Base-by-base conservation (phyloP, 2,329 filamentous ascomycete genomes). In the Fusarium sp. region DNA sequence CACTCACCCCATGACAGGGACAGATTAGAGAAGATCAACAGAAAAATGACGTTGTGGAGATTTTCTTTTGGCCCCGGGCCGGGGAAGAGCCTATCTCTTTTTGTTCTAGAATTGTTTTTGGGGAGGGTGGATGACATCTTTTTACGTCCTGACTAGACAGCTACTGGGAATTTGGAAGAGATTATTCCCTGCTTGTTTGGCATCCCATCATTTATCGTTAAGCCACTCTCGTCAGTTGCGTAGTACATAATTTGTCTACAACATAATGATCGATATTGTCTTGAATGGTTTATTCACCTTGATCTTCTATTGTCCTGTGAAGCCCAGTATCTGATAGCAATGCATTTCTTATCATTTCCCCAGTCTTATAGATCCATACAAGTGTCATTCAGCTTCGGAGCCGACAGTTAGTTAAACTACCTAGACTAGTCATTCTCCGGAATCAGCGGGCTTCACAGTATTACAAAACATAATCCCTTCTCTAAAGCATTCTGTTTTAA, bases 11-110 rank as follows among this genome's bases (percentile, higher is more conserved):
- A 51, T 51, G 47, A 51, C 23, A 38, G 23, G 36, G 34, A 51
- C 23, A 38, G 34, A 51, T 51, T 51, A 37, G 47, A 36, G 23
- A 36, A 28, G 47, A 51, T 51, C 23, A 51, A 51, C 47, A 37
- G 40, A 23, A 63, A 23, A 23, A 23, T 71, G 70, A 69, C 70
- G 67, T 67, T 72, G 65, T 69, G 67, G 65, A 26, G 53, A 49
- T n/a, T 38, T 57, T 26, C 40, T 54, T 31, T 45, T 54, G 23
- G 57, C 52, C 58, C 69, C 58, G 69, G 60, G 52, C 62, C 62
- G 66, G 67, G 62, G 40, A 41, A 62, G 36, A 30, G 64, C 64
- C 57, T 67, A 66, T 66, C 63, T 66, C 26, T 23, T 71, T 59
- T 60, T 61, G 65, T 53, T 60, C 58, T 65, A 67, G 67, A 53